Conservation (phyloP, 2,329 filamentous ascomycete species). For the Plectosphaerella sp. region DNA sequence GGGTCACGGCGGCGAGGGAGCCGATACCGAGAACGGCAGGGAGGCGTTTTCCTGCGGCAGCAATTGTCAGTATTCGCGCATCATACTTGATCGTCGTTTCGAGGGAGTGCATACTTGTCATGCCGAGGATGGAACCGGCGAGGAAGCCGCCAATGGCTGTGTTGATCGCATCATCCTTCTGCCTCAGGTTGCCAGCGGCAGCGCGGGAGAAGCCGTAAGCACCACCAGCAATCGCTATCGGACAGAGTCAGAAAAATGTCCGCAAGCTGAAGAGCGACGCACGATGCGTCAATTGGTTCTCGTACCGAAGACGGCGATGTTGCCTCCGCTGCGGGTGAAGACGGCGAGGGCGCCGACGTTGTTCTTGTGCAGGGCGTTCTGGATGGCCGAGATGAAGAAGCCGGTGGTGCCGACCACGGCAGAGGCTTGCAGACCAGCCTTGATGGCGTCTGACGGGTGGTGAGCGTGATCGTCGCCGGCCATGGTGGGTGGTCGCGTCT, state of each 20-base stretch:
- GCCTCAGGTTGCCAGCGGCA: conserved; percentile 77
- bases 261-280: neutral
- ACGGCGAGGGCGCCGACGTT: conserved; percentile 80
- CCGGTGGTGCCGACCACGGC: conserved; percentile 64
- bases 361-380: conserved; percentile 79
- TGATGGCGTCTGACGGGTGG: conserved; percentile 71
- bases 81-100: neutral
- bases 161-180: conserved; percentile 78
- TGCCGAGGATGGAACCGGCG: conserved; percentile 66
- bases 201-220: conserved; percentile 73
- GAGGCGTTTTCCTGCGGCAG: conserved; percentile 44
- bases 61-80: conserved; percentile 2
- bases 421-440: conserved; percentile 59
- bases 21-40: conserved; percentile 68
- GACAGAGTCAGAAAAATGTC: neutral
- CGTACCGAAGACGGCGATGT: conserved; percentile 44
- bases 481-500: conserved; percentile 11
- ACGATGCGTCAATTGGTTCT: neutral
- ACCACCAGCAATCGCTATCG: conserved; percentile 64
- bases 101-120: conserved; percentile 57
- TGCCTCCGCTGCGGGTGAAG: conserved; percentile 72
- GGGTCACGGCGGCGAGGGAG: conserved; percentile 45
- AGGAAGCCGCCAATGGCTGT: conserved; percentile 71
- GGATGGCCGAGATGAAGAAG: conserved; percentile 69
- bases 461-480: conserved; percentile 44